phyloP scores from a whole-genome alignment of 257 asterid species.

The Fraxinus cuspidata region DNA sequence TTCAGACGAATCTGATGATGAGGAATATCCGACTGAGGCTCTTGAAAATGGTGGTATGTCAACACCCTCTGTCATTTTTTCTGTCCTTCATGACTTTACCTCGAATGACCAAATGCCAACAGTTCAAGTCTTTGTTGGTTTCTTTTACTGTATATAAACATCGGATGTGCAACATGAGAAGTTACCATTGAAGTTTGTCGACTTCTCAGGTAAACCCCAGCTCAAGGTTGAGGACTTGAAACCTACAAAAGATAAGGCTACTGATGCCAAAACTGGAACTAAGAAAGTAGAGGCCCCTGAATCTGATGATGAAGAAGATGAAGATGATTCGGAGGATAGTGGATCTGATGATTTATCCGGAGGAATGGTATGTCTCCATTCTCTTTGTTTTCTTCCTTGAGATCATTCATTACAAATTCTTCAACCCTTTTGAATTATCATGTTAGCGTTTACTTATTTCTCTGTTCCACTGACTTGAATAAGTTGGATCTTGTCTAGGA shows the following conservation, averaged over 20 bases:
- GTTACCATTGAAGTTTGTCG: neutral
- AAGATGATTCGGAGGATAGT: constrained; percentile 29
- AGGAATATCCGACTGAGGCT: constrained; percentile 27
- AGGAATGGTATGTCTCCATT: constrained; percentile 28
- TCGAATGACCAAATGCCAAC: neutral
- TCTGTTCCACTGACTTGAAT: neutral
- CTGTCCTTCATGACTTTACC: neutral
- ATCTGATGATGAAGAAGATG: constrained; percentile 37
- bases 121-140: neutral
- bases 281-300: constrained; percentile 30
- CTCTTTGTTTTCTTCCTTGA: neutral
- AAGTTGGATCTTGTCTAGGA: constrained; percentile 21
- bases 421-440: neutral
- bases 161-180: neutral
- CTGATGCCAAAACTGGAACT: constrained; percentile 22
- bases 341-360: constrained; percentile 31
- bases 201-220: constrained; percentile 24
- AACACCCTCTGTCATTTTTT: neutral
- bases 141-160: neutral
- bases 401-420: neutral
- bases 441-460: neutral
- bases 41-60: constrained; percentile 23
- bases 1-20: constrained; percentile 27
- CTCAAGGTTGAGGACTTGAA: constrained; percentile 24
- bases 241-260: constrained; percentile 11